phyloP scores from a whole-genome alignment of 2,329 filamentous ascomycete species.

The Exophiala calicioides region DNA sequence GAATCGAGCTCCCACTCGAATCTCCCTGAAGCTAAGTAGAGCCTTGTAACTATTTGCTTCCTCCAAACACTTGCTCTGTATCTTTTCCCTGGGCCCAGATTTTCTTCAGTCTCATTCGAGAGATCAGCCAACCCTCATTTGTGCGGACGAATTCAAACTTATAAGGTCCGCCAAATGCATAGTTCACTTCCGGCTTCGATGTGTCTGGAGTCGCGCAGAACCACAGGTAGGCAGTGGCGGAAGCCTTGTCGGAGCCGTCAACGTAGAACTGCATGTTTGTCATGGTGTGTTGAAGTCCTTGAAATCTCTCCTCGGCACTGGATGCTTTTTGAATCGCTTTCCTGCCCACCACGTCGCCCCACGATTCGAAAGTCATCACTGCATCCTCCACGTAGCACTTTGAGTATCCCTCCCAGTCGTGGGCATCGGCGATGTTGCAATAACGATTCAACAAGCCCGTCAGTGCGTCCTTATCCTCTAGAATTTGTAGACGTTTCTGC shows the following conservation, averaged over 20 bases:
- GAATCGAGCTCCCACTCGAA: too few relatives aligned
- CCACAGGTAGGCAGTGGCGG: slow-evolving; percentile 13
- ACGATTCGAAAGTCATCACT: slow-evolving; percentile 12
- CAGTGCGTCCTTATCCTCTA: slow-evolving; percentile 13
- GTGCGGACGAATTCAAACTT: slow-evolving; percentile 12
- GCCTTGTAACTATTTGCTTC: too few relatives aligned
- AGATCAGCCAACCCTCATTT: slow-evolving; percentile 10
- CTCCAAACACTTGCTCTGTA: slow-evolving; percentile 10
- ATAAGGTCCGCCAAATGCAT: slow-evolving; percentile 19
- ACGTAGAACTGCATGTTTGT: slow-evolving; percentile 17
- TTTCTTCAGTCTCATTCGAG: slow-evolving; percentile 12
- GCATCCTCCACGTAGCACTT: slow-evolving; percentile 9
- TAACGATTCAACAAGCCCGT: slow-evolving; percentile 9
- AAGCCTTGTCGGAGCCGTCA: slow-evolving; percentile 13
- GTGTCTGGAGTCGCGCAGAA: slow-evolving; percentile 14
- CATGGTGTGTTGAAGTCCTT: slow-evolving; percentile 19
- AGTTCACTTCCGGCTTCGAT: slow-evolving; percentile 9
- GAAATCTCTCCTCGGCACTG: slow-evolving; percentile 10
- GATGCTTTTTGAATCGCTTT: slow-evolving; percentile 10
- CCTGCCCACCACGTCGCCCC: slow-evolving; percentile 4
- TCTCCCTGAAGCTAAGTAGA: too few relatives aligned
- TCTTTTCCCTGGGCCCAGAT: slow-evolving; percentile 14
- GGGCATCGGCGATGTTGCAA: slow-evolving; percentile 9
- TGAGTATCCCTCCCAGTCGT: slow-evolving; percentile 16
- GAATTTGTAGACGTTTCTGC: slow-evolving; percentile 7